phyloP scores from a whole-genome alignment of 2,329 filamentous ascomycete genomes.

The Fusarium anthophilum region DNA sequence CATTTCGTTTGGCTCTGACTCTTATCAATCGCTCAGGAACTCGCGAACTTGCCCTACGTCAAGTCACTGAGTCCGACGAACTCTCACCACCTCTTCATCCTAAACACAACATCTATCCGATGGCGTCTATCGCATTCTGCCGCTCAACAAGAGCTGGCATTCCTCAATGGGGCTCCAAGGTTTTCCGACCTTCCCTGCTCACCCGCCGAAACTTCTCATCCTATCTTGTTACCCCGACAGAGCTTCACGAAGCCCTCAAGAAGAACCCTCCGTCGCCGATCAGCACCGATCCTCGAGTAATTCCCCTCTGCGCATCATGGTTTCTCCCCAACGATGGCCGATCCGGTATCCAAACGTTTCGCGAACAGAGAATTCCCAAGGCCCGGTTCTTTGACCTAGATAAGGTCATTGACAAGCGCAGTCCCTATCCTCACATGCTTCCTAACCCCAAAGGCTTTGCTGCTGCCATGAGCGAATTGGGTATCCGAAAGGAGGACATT shows the following conservation, averaged over 20 bases:
- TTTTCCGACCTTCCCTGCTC: slow-evolving; percentile 44
- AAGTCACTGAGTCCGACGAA: slow-evolving; percentile 18
- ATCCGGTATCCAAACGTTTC: slow-evolving; percentile 82
- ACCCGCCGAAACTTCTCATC: slow-evolving; percentile 67
- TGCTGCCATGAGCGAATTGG: slow-evolving; percentile 86
- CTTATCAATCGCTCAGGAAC: slow-evolving; percentile 37
- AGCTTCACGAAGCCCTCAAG: slow-evolving; percentile 83
- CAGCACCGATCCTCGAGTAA: slow-evolving; percentile 81
- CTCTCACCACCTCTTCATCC: slow-evolving; percentile 10
- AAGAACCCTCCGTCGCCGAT: slow-evolving; percentile 83
- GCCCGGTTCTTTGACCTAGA: slow-evolving; percentile 98
- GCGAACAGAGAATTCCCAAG: slow-evolving; percentile 83
- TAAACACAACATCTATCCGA: slow-evolving; percentile 39
- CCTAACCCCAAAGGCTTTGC: slow-evolving; percentile 84
- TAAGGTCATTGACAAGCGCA: slow-evolving; percentile 85
- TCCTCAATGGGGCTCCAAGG: slow-evolving; percentile 48
- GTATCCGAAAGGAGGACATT: slow-evolving; percentile 86
- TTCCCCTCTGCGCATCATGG: slow-evolving; percentile 94
- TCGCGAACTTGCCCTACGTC: slow-evolving; percentile 33
- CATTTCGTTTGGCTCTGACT: slow-evolving; percentile 10
- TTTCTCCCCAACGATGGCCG: slow-evolving; percentile 93
- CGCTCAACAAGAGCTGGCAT: slow-evolving; percentile 54
- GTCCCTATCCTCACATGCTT: slow-evolving; percentile 96
- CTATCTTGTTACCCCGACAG: slow-evolving; percentile 86
- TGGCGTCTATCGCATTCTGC: slow-evolving; percentile 56